Conservation (phyloP, 495 filamentous ascomycete genomes). For the Penicillium manginii region DNA sequence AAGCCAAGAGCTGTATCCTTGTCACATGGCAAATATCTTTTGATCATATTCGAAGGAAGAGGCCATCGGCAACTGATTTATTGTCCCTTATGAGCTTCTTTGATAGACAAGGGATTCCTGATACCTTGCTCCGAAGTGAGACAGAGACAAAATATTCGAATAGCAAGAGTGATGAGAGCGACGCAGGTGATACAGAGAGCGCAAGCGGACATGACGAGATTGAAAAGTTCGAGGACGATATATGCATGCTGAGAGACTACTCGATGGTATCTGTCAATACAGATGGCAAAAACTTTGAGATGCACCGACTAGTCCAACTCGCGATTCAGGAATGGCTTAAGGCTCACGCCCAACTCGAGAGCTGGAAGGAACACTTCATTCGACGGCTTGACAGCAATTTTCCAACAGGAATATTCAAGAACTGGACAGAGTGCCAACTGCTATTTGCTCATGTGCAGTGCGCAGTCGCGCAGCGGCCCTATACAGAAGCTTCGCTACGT, state of each 20-base stretch:
- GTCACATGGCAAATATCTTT: constrained; percentile 41
- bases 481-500: too few relatives aligned
- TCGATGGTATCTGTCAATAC: constrained; percentile 11
- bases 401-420: constrained; percentile 4
- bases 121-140: constrained; percentile 8
- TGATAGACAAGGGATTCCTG: constrained; percentile 21
- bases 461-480: neutral
- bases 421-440: constrained; percentile 9
- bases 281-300: neutral
- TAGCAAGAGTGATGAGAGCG: neutral
- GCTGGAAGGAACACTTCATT: constrained; percentile 15
- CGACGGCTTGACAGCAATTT: constrained; percentile 3
- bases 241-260: constrained; percentile 7
- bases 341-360: constrained; percentile 36
- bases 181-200: neutral
- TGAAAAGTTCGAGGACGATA: constrained; percentile 10
- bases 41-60: constrained; percentile 26
- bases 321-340: constrained; percentile 5
- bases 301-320: constrained; percentile 20
- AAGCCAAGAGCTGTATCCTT: constrained; percentile 28
- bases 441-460: constrained; percentile 11
- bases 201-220: neutral
- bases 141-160: neutral
- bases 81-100: constrained; percentile 25
- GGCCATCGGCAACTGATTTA: constrained; percentile 26